Evolutionary conservation across 1,284 basidiomycete species (phyloP).

Genomic region (Ceratobasidium sp.): DNA sequence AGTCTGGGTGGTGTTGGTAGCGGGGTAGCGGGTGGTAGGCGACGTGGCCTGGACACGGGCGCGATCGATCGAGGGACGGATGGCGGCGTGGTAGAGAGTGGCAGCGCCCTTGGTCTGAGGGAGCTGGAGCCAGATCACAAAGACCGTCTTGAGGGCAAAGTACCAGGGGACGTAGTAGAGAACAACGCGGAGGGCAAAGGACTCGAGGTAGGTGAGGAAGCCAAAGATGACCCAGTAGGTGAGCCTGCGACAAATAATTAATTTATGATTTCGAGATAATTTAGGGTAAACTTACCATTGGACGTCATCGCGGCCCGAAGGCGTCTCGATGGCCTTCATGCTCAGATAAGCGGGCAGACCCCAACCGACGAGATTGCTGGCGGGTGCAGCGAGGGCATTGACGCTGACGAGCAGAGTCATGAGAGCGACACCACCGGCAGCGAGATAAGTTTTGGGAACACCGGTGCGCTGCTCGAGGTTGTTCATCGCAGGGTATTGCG

Average conservation of each 20-base stretch:
- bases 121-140: conserved; percentile 87
- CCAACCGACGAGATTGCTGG: conserved; percentile 86
- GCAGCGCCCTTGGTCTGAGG: conserved; percentile 60
- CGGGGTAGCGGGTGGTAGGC: conserved; percentile 34
- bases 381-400: conserved; percentile 80
- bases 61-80: conserved; percentile 39
- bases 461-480: conserved; percentile 88
- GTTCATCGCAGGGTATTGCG: conserved; percentile 87
- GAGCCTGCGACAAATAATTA: conserved; percentile 49
- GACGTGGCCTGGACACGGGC: conserved; percentile 21
- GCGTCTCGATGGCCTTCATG: conserved; percentile 81
- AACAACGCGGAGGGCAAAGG: conserved; percentile 71
- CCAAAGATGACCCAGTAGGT: conserved; percentile 90
- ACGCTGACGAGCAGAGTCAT: conserved; percentile 75
- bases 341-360: conserved; percentile 84
- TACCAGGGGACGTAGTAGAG: conserved; percentile 90
- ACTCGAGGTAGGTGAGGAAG: conserved; percentile 85
- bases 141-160: conserved; percentile 86
- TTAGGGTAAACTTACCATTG: conserved; percentile 63
- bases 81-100: conserved; percentile 38
- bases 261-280: not conserved
- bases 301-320: conserved; percentile 73
- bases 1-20: conserved; percentile 43
- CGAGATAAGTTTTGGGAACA: conserved; percentile 91
- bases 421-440: conserved; percentile 74